These are phyloP conservation scores for Claviceps cyperi DNA, from an alignment of 2,329 filamentous ascomycete genomes.

Conservation along the genomic window DNA sequence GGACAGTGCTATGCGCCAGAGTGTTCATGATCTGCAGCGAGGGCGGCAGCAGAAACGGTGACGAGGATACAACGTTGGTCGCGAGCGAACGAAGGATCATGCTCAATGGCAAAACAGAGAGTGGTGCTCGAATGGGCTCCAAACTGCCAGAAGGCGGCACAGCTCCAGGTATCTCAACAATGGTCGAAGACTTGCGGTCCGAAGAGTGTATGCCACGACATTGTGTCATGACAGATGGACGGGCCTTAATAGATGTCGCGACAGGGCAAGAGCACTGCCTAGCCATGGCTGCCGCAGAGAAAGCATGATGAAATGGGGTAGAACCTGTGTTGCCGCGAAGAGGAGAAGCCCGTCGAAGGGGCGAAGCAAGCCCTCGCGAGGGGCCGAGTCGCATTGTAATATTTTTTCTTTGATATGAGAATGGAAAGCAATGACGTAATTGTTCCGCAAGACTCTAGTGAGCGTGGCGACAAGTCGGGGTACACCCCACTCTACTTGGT, in stretches of 20 bases:
- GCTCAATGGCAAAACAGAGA: constrained; percentile 51
- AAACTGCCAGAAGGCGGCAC: constrained; percentile 15
- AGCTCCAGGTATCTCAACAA: constrained; percentile 19
- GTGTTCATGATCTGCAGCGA: constrained; percentile 53
- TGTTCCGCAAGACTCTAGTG: too few relatives aligned
- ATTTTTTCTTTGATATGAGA: neutral
- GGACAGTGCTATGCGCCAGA: constrained; percentile 54
- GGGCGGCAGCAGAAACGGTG: constrained; percentile 51
- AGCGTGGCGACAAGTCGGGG: too few relatives aligned
- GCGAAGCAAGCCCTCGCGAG: constrained; percentile 10
- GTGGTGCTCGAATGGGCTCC: constrained; percentile 25
- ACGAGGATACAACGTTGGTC: constrained; percentile 57
- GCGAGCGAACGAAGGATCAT: constrained; percentile 55
- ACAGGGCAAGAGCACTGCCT: neutral
- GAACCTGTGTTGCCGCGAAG: neutral
- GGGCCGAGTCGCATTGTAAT: constrained; percentile 13
- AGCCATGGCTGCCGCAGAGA: constrained; percentile 3
- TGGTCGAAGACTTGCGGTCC: constrained; percentile 21
- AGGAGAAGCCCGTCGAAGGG: constrained; percentile 4
- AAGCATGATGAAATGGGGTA: neutral
- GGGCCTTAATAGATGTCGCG: neutral
- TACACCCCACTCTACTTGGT: too few relatives aligned
- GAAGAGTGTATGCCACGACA: constrained; percentile 22
- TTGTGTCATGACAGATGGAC: constrained; percentile 1
- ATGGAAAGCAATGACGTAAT: too few relatives aligned